Percentiles rank a stretch among this genome's conserved stretches.
Evolutionary conservation across 805 yeast species (phyloP).

Genomic region (Pachysolen tannophilus): DNA sequence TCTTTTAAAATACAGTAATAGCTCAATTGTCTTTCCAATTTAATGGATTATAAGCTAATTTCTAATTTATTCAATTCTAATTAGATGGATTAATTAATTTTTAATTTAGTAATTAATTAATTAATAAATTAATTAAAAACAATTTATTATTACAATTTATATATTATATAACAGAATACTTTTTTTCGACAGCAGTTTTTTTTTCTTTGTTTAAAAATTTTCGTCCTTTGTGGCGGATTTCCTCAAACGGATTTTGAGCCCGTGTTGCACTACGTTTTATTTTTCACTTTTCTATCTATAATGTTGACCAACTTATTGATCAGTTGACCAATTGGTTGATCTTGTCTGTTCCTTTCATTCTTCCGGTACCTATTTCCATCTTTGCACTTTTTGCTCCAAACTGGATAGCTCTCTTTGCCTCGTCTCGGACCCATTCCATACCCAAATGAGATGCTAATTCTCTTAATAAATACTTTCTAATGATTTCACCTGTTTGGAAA

Average conservation of each 20-base stretch:
- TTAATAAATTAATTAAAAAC: too few relatives aligned
- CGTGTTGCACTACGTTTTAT: too few relatives aligned
- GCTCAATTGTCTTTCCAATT: too few relatives aligned
- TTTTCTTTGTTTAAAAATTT: not conserved
- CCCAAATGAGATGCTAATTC: slow-evolving; percentile 46
- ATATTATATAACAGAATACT: not conserved
- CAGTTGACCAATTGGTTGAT: too few relatives aligned
- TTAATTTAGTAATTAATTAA: too few relatives aligned
- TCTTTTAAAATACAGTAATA: too few relatives aligned
- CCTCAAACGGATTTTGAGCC: not conserved
- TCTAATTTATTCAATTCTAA: too few relatives aligned
- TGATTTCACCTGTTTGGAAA: slow-evolving; percentile 25
- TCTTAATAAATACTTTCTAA: slow-evolving; percentile 51
- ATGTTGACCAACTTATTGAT: too few relatives aligned
- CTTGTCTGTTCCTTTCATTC: slow-evolving; percentile 67
- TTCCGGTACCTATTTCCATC: slow-evolving; percentile 74
- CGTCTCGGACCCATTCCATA: slow-evolving; percentile 51
- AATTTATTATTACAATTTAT: too few relatives aligned
- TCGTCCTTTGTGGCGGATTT: not conserved
- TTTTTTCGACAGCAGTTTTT: not conserved
- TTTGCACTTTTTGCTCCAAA: slow-evolving; percentile 96
- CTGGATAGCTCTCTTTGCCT: slow-evolving; percentile 90
- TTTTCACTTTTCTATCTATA: slow-evolving; percentile 4
- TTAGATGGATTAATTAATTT: too few relatives aligned
- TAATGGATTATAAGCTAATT: too few relatives aligned